Conservation (phyloP, 495 filamentous ascomycete genomes). For the Lichenothelia convexa region DNA sequence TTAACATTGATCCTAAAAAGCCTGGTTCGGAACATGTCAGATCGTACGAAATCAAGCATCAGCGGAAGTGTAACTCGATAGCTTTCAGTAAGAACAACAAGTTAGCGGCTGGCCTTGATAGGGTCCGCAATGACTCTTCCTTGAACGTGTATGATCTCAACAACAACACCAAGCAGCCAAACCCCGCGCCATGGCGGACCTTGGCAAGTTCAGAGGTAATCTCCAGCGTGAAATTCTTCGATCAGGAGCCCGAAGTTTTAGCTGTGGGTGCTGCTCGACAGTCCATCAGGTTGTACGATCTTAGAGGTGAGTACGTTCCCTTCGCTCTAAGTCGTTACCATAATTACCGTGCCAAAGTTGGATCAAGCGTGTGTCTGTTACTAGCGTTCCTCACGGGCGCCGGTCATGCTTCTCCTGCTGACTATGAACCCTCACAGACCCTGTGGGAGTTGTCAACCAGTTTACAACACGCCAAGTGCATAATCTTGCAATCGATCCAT, state of each 20-base stretch:
- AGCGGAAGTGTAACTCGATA: constrained; percentile 78
- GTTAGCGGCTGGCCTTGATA: constrained; percentile 75
- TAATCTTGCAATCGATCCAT: constrained; percentile 74
- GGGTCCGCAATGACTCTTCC: constrained; percentile 81
- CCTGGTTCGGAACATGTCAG: constrained; percentile 37
- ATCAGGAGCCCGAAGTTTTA: constrained; percentile 63
- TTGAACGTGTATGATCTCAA: constrained; percentile 88
- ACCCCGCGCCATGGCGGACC: constrained; percentile 45
- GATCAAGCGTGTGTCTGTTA: no score
- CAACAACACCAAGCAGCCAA: constrained; percentile 27
- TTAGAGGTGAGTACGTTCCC: constrained; percentile 43
- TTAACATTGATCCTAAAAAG: constrained; percentile 49
- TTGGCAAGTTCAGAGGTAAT: constrained; percentile 73
- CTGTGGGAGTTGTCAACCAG: constrained; percentile 22
- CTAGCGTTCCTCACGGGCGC: constrained; percentile 2
- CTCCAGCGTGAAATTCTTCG: constrained; percentile 79
- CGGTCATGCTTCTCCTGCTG: constrained; percentile 7
- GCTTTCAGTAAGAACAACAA: constrained; percentile 65
- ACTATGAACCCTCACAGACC: constrained; percentile 16
- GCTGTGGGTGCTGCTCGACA: constrained; percentile 72
- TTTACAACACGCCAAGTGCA: constrained; percentile 74
- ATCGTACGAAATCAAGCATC: constrained; percentile 58
- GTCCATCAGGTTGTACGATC: constrained; percentile 74
- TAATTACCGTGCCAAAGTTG: no score
- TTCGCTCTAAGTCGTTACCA: no score